Evolutionary conservation across 1,139 yeast genomes (phyloP), one percentile per base, ranked within the genome.

Genomic region (Diutina scorzettiae): DNA sequence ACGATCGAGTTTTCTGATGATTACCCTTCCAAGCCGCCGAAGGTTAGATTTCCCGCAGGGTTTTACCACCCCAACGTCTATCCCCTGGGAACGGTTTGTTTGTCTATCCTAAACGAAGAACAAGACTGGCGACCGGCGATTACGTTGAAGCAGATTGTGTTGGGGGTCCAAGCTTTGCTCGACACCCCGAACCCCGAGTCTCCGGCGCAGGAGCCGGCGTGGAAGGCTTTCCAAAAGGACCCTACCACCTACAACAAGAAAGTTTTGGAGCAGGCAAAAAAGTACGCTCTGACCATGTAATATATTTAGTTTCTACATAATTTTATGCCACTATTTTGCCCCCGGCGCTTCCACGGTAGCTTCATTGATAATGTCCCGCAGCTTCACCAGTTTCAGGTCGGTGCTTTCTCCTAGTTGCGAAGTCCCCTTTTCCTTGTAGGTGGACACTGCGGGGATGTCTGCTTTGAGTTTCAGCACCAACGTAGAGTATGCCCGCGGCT

Each of bases 111-210:
- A 57, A 93, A 91, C 58, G 98, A 91, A 59, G 93, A 82, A 43
- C 95, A 89, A 59, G 98, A 86, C 58, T 93, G 99, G 99, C 76
- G 95, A 56, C 98, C 99, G 1, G 96, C 96, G 8, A 81, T 91
- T 49, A 86, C 96, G 14, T 64, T 93, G 53, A 87, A 86, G 56
- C 96, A 91, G 57, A 81, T 93, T 46, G 79, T 84, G 3, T 65
- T 87, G 49, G 99, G 98, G 8, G 80, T 93, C 43, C 99, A 93
- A 60, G 96, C 89, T 58, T 69, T 93, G 45, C 69, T 93, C 49
- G 86, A 83, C 54, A 73, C 79, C 25, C 98, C 99, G 28, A 93
- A 93, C 56, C 93, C 95, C 25, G 80, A 82, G 46, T 86, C 96
- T 0, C 99, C 99, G 1, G 98, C 98, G 0, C 99, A 91, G 60